Base-by-base conservation (phyloP, 345 rosid genomes). In the Syzygium aqueum region DNA sequence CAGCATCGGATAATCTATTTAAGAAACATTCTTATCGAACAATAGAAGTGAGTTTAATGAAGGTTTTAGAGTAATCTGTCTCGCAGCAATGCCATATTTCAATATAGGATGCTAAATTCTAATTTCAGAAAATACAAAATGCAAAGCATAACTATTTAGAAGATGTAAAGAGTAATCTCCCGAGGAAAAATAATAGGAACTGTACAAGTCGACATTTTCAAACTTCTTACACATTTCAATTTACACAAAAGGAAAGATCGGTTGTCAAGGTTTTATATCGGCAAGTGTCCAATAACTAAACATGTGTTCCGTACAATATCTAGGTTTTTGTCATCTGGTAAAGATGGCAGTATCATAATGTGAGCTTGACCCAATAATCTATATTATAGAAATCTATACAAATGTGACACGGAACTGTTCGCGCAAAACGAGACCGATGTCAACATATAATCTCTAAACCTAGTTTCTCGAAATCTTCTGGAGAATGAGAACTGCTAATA, bases 341-440 rank as follows among this genome's bases (percentile, higher is more conserved):
- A 59, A 59, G 12, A 59, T 27, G 67, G 16, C 3, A 59, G 7
- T 28, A 27, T 59, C 67, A 27, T 59, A 59, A 59, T 59, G 27
- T 59, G 15, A 30, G 11, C 12, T n/a, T 0, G 2, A 59, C 15
- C 5, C 16, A 27, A 59, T 59, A 59, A 59, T 59, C 28, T 27
- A 59, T 28, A 59, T 59, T 59, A n/a, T 7, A 59, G 27, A 59
- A 59, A 59, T 27, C 16, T 59, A 59, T 57, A 12, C 16, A 59
- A 5, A 59, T 59, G 27, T 59, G 67, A 59, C 13, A 12, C 14
- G 30, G 16, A 59, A 12, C 2, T 59, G 4, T 27, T 59, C 33
- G n/a, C 4, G 0, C 1, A 2, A 59, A 57, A 59, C 0, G 17
- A 28, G 30, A 25, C 1, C 1, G 15, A 3, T 59, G 30, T 59